A percentile compares a stretch with the other conserved stretches of the same genome.
Evolutionary conservation across 345 rosid genomes (phyloP).

Genomic region (Anastatica hierochuntica): DNA sequence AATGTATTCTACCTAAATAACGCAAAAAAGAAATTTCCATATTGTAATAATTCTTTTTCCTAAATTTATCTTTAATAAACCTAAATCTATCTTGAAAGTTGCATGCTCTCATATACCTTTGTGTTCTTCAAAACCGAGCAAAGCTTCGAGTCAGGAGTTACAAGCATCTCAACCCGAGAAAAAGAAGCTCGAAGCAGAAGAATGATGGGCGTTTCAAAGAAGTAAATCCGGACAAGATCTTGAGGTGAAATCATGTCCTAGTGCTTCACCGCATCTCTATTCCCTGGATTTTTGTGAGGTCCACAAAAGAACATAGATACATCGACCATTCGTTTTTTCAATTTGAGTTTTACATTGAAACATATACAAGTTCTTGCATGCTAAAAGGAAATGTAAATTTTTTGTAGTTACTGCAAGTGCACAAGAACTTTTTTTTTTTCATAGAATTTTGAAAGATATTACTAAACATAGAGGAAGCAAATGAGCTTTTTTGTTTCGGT

Average conservation of each 20-base stretch:
- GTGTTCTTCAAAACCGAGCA: slow-evolving; percentile 19
- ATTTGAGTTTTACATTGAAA: not conserved
- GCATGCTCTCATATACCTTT: slow-evolving; percentile 68
- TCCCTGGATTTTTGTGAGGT: slow-evolving; percentile 16
- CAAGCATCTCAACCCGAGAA: slow-evolving; percentile 25
- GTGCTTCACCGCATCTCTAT: slow-evolving; percentile 18
- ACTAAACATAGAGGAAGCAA: too few relatives aligned
- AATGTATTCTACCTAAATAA: too few relatives aligned
- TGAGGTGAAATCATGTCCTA: slow-evolving; percentile 25
- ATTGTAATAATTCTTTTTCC: too few relatives aligned
- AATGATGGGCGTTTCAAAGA: not conserved
- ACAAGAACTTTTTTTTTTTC: too few relatives aligned
- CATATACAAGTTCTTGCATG: not conserved
- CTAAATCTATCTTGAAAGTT: slow-evolving; percentile 34
- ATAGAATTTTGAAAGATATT: too few relatives aligned
- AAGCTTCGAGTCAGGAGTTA: slow-evolving; percentile 16
- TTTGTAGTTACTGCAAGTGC: slow-evolving; percentile 8
- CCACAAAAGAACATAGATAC: slow-evolving; percentile 18
- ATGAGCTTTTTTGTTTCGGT: too few relatives aligned
- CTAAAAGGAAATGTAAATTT: slow-evolving; percentile 8
- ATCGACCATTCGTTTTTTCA: not conserved
- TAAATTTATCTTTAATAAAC: too few relatives aligned
- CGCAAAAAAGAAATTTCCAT: too few relatives aligned
- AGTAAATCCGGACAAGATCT: slow-evolving; percentile 13
- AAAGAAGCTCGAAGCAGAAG: slow-evolving; percentile 7